A percentile compares a stretch with the other conserved stretches of the same genome.
phyloP scores from a whole-genome alignment of 192 early-diverging fungal species.

The Allomyces javanicus region DNA sequence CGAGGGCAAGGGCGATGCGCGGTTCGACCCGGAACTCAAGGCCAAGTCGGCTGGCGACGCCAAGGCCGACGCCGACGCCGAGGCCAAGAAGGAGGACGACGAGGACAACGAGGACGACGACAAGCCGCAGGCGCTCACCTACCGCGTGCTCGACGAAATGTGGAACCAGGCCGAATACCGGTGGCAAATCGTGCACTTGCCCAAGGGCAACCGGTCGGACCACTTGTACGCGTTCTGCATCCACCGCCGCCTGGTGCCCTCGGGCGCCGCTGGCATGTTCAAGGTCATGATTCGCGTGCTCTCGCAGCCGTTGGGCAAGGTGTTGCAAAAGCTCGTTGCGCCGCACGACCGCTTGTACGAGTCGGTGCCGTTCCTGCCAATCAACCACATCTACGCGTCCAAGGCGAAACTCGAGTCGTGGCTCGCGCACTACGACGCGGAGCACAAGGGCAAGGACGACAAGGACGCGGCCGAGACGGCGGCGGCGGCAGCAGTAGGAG shows the following conservation, averaged over 20 bases:
- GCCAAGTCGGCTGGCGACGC: no score
- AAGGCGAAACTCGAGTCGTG: not conserved
- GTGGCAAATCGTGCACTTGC: not conserved
- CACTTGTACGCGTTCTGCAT: not conserved
- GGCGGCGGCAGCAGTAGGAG: not conserved
- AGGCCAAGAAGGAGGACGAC: no score
- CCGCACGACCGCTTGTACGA: not conserved
- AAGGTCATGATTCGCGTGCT: not conserved
- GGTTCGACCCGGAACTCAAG: no score
- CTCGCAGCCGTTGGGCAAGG: not conserved
- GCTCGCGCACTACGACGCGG: not conserved
- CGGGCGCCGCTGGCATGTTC: not conserved
- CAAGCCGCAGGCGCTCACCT: not conserved
- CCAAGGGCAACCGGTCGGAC: not conserved
- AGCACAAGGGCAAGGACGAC: not conserved
- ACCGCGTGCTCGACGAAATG: not conserved
- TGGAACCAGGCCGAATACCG: not conserved
- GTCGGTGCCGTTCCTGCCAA: not conserved
- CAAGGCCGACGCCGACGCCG: no score
- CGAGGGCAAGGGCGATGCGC: no score
- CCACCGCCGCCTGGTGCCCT: not conserved
- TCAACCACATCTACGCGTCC: not conserved
- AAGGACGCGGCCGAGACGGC: not conserved
- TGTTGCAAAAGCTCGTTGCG: not conserved
- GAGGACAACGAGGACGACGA: no score